Evolutionary conservation across 2,329 filamentous ascomycete species (phyloP).

Genomic region (Ceratocystis eucalypticola): DNA sequence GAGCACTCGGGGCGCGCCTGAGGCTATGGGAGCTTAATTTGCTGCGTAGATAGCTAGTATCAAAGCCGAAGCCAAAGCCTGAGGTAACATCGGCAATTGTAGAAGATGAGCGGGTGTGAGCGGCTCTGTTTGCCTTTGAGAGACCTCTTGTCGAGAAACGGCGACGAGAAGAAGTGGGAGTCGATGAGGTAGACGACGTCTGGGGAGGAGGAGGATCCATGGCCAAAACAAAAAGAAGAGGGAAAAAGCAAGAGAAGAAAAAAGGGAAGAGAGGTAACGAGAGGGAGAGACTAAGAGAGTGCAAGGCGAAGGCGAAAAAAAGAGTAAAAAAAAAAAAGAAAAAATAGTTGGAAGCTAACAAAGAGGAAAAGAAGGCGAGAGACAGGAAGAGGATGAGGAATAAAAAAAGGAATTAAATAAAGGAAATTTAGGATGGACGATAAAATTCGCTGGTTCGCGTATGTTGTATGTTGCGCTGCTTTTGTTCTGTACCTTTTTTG

Average conservation of each 20-base stretch:
- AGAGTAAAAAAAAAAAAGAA: neutral
- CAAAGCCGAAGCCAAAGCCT: slow-evolving; percentile 38
- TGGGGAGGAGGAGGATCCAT: slow-evolving; percentile 16
- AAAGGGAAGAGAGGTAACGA: slow-evolving; percentile 4
- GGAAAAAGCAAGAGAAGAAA: neutral
- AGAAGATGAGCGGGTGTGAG: slow-evolving; percentile 18
- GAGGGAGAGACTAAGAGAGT: slow-evolving; percentile 3
- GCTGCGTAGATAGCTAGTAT: slow-evolving; percentile 45
- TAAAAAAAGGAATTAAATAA: slow-evolving; percentile 1
- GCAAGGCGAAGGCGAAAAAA: slow-evolving; percentile 7
- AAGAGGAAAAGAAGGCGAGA: slow-evolving; percentile 4
- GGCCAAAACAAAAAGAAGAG: slow-evolving; percentile 8
- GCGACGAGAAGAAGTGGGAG: slow-evolving; percentile 42
- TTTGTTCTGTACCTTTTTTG: neutral
- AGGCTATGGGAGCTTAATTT: slow-evolving; percentile 52
- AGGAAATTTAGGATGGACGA: slow-evolving; percentile 3
- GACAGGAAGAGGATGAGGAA: slow-evolving; percentile 2
- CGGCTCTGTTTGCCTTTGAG: slow-evolving; percentile 25
- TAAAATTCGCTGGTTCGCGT: slow-evolving; percentile 10
- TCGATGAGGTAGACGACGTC: slow-evolving; percentile 27
- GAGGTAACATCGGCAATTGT: slow-evolving; percentile 31
- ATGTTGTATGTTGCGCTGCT: neutral
- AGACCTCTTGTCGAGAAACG: slow-evolving; percentile 43
- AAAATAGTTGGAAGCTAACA: slow-evolving; percentile 6
- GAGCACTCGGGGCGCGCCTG: slow-evolving; percentile 47